A percentile compares a stretch with the other conserved stretches of the same genome.
Conservation (phyloP, 495 filamentous ascomycete species). For the Neurospora sp. region DNA sequence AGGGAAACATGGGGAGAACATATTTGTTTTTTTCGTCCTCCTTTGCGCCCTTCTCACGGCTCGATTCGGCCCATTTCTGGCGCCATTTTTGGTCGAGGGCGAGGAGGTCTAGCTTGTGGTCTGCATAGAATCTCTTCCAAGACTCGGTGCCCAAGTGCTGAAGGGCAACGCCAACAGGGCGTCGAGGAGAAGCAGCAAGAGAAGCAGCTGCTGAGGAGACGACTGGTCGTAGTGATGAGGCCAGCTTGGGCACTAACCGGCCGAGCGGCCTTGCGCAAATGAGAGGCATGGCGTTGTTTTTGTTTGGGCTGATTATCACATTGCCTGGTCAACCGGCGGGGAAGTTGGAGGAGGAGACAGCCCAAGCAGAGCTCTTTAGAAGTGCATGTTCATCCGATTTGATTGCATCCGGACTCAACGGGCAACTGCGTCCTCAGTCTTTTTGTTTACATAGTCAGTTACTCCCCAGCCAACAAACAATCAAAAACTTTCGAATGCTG, state of each 20-base stretch:
- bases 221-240: conserved; percentile 1
- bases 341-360: neutral
- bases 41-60: neutral
- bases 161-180: conserved; percentile 3
- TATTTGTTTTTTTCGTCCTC: conserved; percentile 46
- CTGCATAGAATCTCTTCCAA: conserved; percentile 20
- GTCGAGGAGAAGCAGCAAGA: neutral
- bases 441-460: neutral
- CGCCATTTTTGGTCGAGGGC: conserved; percentile 72
- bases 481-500: neutral
- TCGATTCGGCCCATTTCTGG: conserved; percentile 20
- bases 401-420: neutral
- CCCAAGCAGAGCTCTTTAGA: neutral
- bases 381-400: neutral
- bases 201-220: neutral
- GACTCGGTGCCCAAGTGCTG: conserved; percentile 4
- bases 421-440: neutral
- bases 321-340: neutral
- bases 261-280: conserved; percentile 21
- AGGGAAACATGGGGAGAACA: conserved; percentile 86
- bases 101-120: conserved; percentile 47
- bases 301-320: neutral
- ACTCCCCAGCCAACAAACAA: neutral
- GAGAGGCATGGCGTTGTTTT: conserved; percentile 22
- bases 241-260: conserved; percentile 15